phyloP scores from a whole-genome alignment of 352 stramenopile species.

The Aphanomyces euteiches region DNA sequence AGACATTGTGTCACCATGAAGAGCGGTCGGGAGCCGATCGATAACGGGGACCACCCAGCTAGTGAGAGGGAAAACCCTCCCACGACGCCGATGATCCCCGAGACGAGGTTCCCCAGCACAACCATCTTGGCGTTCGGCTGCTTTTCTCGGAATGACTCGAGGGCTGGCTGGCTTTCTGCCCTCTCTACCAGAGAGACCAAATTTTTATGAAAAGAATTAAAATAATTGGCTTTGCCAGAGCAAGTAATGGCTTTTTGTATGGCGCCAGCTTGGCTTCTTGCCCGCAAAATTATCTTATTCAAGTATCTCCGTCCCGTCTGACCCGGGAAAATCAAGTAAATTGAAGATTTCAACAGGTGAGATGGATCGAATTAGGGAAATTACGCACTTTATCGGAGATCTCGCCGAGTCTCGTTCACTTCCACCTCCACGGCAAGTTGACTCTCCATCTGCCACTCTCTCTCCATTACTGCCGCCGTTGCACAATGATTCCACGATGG shows the following conservation, averaged over 20 bases:
- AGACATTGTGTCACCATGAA: slow-evolving; percentile 79
- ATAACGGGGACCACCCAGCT: slow-evolving; percentile 80
- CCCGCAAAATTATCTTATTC: background rate
- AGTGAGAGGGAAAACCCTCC: slow-evolving; percentile 81
- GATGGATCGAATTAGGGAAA: slow-evolving; percentile 9
- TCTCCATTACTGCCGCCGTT: background rate
- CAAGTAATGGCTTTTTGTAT: slow-evolving; percentile 17
- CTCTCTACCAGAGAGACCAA: too few relatives aligned
- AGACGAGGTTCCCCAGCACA: slow-evolving; percentile 20
- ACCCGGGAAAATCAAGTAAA: background rate
- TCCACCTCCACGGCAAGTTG: background rate
- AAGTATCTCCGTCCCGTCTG: background rate
- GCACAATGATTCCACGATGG: too few relatives aligned
- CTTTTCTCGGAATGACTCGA: slow-evolving; percentile 27
- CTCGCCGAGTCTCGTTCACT: too few relatives aligned
- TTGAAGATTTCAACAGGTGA: slow-evolving; percentile 10
- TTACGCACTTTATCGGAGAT: background rate
- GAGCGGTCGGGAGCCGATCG: slow-evolving; percentile 75
- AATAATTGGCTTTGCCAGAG: slow-evolving; percentile 6
- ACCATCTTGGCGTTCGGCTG: slow-evolving; percentile 22
- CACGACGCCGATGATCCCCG: slow-evolving; percentile 60
- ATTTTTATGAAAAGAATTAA: too few relatives aligned
- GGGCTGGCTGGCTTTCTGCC: background rate
- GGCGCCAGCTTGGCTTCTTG: slow-evolving; percentile 14
- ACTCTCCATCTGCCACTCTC: background rate